Evolutionary conservation across 441 rosid genomes (phyloP), one percentile per base, ranked within the genome.

Genomic region (Mallotus repandus): DNA sequence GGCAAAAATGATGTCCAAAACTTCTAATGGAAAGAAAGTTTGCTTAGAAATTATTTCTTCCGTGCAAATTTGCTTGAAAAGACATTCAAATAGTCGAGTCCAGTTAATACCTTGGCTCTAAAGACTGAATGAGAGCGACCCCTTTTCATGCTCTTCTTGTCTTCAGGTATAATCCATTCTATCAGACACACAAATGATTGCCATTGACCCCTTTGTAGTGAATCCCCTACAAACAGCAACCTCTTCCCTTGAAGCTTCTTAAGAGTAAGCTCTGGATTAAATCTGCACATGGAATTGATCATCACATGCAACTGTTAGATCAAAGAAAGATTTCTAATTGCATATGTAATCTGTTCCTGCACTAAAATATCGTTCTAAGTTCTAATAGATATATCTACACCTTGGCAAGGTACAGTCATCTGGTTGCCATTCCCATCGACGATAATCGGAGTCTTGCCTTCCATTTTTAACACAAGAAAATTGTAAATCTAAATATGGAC

Each of bases 201-300:
- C 98, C 99, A 92, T 60, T 94, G 99, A 43, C 92, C 92, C 76
- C 97, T 81, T 71, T 92, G 97, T 25, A 94, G 62, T 0, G 99
- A 94, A 78, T 94, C 97, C 66, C 99, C 99, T 0, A 87, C 93
- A 71, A 94, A 94, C 56, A 92, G 73, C 32, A 94, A 57, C 74
- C 90, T 86, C 83, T 91, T 94, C 22, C 95, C 95, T 57, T 84
- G 78, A 4, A 94, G 85, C 73, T 88, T 92, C 78, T 83, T 86
- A 13, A 94, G 85, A 16, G 89, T 93, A 49, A 83, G 69, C 74
- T 89, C 86, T 10, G 97, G 85, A 70, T 80, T 82, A 77, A 94
- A 94, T 81, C 97, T 90, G 76, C 72, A 50, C 29, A 43, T 21
- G 70, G 35, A 55, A 38, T 14, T 56, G 10, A 50, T 22, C 25